Evolutionary conservation across 176 grass and related monocot genomes (phyloP).

Genomic region (Carex kokanica): DNA sequence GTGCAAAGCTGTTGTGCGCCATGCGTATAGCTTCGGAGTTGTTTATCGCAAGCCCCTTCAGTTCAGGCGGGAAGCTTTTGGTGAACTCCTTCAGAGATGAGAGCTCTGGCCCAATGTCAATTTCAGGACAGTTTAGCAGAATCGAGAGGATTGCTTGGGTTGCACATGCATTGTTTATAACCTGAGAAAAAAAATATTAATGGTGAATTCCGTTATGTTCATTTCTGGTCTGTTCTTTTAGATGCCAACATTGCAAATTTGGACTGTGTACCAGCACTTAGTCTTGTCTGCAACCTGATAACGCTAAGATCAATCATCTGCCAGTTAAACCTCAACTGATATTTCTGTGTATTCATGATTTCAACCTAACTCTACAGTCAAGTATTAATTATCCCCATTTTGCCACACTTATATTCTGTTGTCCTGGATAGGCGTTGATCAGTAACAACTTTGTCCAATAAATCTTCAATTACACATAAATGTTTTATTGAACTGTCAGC

Average conservation of each 20-base stretch:
- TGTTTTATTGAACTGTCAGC: not conserved
- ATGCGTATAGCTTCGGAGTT: constrained; percentile 75
- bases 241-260: not conserved
- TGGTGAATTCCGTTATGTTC: not conserved
- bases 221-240: not conserved
- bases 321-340: not conserved
- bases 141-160: constrained; percentile 95
- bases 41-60: constrained; percentile 86
- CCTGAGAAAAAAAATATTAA: constrained; percentile 44
- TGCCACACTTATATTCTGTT: not conserved
- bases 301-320: not conserved
- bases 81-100: constrained; percentile 82
- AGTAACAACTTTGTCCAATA: not conserved
- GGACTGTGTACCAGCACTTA: not conserved
- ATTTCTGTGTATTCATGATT: not conserved
- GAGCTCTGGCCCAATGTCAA: constrained; percentile 68
- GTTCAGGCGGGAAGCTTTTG: constrained; percentile 79
- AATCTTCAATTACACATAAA: not conserved
- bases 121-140: constrained; percentile 66
- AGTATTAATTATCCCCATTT: not conserved
- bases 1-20: constrained; percentile 73
- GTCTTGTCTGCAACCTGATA: not conserved
- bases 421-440: not conserved
- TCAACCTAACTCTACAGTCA: not conserved
- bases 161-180: constrained; percentile 94